Base-by-base conservation (phyloP, 441 rosid genomes). In the Pelargonium cotyledonis region DNA sequence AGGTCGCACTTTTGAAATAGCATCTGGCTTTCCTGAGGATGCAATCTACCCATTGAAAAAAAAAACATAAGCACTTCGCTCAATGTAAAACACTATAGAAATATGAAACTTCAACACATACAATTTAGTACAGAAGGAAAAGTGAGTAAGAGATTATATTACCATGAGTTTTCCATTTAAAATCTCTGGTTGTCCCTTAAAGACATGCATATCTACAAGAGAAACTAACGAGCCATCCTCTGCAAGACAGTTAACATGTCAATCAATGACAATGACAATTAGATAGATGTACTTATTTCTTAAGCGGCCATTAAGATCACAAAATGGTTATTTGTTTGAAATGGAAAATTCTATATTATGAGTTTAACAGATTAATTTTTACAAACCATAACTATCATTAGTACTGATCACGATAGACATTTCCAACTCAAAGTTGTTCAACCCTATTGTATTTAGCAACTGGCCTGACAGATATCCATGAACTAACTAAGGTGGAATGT, bases 1-100 rank as follows among this genome's bases (percentile, higher is more conserved):
- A 31, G 96, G 97, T 7, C 76, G 86, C 43, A 96, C 97, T 82
- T 82, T 91, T 72, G 85, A 78, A 75, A 86, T 77, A 35, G 98
- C 82, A 77, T 93, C 94, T 61, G 85, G 76, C 69, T 77, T 82
- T 81, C 98, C 98, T n/a, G 97, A 91, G 68, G 93, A 82, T 63
- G 85, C 72, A 65, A 91, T 85, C 98, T 93, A 75, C 71, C 72
- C 67, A 46, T 16, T 72, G 44, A 11, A 68, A 75, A 80, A 70
- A 8, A 68, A 75, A 79, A 70, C 10, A 58, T 58, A 7, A 75
- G 74, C 64, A 61, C 31, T 53, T 16, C 68, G 80, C 44, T 65
- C 67, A 44, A 67, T 71, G 53, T 66, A 66, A 55, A 60, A 16
- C 11, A 41, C 47, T 19, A 12, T 35, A 3, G 19, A 51, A 63